These are phyloP conservation scores for Ceriops zippeliana DNA, from an alignment of 345 rosid genomes.

Conservation along the genomic window DNA sequence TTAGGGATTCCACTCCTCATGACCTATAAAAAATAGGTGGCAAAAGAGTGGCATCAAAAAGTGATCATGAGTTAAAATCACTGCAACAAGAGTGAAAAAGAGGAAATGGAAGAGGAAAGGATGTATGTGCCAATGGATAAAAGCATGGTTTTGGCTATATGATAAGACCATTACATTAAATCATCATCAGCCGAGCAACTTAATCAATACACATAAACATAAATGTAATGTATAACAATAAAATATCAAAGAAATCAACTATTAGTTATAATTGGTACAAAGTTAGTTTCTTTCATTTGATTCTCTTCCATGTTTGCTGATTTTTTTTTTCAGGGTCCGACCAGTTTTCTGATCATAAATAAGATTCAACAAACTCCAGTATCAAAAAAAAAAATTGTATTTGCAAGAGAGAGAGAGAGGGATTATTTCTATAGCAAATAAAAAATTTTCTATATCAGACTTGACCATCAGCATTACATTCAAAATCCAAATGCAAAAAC, in stretches of 20 bases:
- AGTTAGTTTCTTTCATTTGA: not conserved
- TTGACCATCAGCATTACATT: constrained; percentile 5
- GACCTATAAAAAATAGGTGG: constrained; percentile 42
- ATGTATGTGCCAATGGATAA: not conserved
- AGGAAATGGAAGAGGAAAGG: not conserved
- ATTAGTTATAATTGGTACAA: not conserved
- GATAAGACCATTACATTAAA: not conserved
- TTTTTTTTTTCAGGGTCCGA: not conserved
- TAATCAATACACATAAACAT: not conserved
- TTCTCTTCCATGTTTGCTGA: not conserved
- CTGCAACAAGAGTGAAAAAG: not conserved
- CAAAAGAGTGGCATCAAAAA: constrained; percentile 13
- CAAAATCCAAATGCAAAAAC: not conserved
- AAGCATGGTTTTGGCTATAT: not conserved
- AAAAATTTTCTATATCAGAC: not conserved
- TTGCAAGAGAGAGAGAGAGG: not conserved
- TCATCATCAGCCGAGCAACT: too few species aligned
- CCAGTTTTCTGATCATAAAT: not conserved
- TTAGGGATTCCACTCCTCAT: constrained; percentile 87
- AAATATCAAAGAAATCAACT: not conserved
- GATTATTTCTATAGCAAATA: not conserved
- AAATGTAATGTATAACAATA: not conserved
- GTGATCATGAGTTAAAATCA: not conserved
- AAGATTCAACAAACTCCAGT: not conserved
- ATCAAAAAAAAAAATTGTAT: too few species aligned